Evolutionary conservation across 441 rosid genomes (phyloP).

Genomic region (Biscutella auriculata): DNA sequence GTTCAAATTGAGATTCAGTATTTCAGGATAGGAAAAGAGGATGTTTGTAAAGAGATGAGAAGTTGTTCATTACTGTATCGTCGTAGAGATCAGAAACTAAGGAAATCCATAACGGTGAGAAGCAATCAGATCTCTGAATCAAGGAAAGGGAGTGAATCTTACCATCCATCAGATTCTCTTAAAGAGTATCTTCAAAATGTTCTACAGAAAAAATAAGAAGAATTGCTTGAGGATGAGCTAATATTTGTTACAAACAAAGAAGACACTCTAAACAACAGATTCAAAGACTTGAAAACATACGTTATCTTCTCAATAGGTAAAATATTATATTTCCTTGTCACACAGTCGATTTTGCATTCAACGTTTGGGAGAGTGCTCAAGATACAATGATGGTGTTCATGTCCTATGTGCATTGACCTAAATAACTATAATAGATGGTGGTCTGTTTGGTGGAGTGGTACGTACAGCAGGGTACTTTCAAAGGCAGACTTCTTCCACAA

Average conservation of each 20-base stretch:
- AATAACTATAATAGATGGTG: slow-evolving; percentile 84
- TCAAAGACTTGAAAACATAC: slow-evolving; percentile 58
- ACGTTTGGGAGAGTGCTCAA: slow-evolving; percentile 82
- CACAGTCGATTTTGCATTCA: slow-evolving; percentile 70
- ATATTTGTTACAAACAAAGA: slow-evolving; percentile 60
- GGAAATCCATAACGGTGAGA: too few species aligned
- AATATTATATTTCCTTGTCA: slow-evolving; percentile 83
- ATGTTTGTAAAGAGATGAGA: too few species aligned
- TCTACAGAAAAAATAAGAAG: slow-evolving; percentile 32
- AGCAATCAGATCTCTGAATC: too few species aligned
- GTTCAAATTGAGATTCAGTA: too few species aligned
- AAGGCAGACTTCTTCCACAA: slow-evolving; percentile 96
- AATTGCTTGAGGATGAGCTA: slow-evolving; percentile 40
- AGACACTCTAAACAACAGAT: slow-evolving; percentile 89
- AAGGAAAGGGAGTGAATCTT: slow-evolving; percentile 97
- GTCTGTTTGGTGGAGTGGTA: slow-evolving; percentile 99
- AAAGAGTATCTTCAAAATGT: slow-evolving; percentile 32
- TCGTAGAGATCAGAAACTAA: too few species aligned
- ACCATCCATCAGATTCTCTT: slow-evolving; percentile 73
- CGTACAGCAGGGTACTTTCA: slow-evolving; percentile 86
- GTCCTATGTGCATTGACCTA: slow-evolving; percentile 72
- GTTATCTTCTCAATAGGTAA: slow-evolving; percentile 88
- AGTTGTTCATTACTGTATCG: too few species aligned
- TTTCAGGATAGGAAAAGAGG: too few species aligned
- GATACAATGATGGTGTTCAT: slow-evolving; percentile 85